Percentiles rank a stretch among this genome's conserved stretches.
phyloP scores from a whole-genome alignment of 106 monocot species.

The Platanthera zijinensis region DNA sequence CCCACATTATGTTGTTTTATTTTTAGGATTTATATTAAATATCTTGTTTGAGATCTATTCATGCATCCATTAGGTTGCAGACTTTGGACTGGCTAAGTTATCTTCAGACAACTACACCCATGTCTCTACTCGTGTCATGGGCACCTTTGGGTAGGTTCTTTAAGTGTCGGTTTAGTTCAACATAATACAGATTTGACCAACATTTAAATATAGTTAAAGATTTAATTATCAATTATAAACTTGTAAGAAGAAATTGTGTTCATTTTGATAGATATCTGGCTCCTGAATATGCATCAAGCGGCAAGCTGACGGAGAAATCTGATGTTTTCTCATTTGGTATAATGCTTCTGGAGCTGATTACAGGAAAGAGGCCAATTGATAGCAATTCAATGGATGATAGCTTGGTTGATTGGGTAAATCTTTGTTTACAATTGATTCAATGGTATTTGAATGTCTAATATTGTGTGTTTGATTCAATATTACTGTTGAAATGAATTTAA shows the following conservation, averaged over 20 bases:
- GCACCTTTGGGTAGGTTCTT: constrained; percentile 68
- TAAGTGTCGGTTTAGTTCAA: not conserved
- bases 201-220: too few relatives aligned
- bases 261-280: constrained; percentile 54
- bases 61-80: constrained; percentile 49
- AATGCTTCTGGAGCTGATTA: constrained; percentile 87
- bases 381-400: constrained; percentile 60
- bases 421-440: not conserved
- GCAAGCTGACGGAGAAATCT: constrained; percentile 89
- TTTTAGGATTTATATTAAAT: not conserved
- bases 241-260: not conserved
- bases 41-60: not conserved
- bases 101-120: constrained; percentile 78
- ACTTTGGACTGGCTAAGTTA: constrained; percentile 84
- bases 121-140: constrained; percentile 88
- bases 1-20: not conserved
- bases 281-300: constrained; percentile 88
- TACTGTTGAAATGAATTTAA: too few relatives aligned
- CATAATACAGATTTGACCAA: too few relatives aligned
- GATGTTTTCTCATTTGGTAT: constrained; percentile 94
- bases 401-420: constrained; percentile 67
- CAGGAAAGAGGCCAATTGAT: constrained; percentile 65
- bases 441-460: too few relatives aligned
- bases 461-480: not conserved
- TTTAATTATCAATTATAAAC: too few relatives aligned